Base-by-base conservation (phyloP, 768 basidiomycete genomes). In the Calocera cornea region DNA sequence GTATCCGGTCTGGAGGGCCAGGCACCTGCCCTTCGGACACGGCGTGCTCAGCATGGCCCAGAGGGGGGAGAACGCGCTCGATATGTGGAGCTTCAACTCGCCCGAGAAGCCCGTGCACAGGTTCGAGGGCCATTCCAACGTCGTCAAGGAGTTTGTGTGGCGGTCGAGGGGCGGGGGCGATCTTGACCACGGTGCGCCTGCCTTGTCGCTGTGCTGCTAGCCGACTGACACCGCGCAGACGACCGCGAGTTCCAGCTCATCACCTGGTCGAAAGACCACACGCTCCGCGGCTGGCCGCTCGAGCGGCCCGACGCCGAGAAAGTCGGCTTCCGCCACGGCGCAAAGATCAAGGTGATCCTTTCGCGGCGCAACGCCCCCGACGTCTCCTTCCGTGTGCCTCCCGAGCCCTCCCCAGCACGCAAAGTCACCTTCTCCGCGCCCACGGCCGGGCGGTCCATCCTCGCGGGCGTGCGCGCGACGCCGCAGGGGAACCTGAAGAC, bases 101-200 rank as follows among this genome's bases (percentile, higher is more conserved):
- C 76, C 77, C 0, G 78, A 81, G 44, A 74, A 71, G 11, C 86
- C 87, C 1, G 84, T 92, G 3, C 86, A 89, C 70, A 78, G 80
- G 7, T 95, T 95, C 71, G 88, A 90, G 71, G 94, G 93, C 0
- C 93, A 95, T 76, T 83, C 86, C 0, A 93, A 95, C 70, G 92
- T 94, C 1, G 95, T 98, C 22, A 97, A 95, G 73, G 95, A 99
- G 77, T 99, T 95, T 74, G 94, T 99, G 1, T 99, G 97, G 97
- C 80, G 97, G 68, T 85, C 82, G 0, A 67, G 78, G 65, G 82
- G 82, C 1, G 80, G 79, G 0, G 72, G 76, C 12, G 75, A 81
- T 72, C 83, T 87, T 1, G 82, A 81, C 3, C 72, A 77, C 69
- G 85, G 87, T 74, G 38, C 38, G 73, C 64, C 33, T 34, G 11